Evolutionary conservation across 192 early-diverging fungal genomes (phyloP).

Genomic region (Coemansia sp.): DNA sequence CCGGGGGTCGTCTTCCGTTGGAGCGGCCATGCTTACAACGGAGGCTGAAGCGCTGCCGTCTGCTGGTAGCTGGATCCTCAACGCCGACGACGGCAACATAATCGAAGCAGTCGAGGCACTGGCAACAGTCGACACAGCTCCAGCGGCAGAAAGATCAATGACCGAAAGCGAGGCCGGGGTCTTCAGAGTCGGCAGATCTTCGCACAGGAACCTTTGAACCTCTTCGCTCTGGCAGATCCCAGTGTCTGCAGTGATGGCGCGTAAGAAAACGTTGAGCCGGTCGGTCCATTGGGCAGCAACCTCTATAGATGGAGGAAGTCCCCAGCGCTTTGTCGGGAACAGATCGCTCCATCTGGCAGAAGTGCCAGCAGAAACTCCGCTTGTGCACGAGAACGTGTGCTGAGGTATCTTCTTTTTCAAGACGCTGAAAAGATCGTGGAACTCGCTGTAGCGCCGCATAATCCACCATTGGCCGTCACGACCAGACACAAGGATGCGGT

Average conservation of each 20-base stretch:
- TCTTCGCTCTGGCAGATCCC: conserved; percentile 43
- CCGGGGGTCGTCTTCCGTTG: conserved; percentile 28
- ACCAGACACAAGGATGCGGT: conserved; percentile 51
- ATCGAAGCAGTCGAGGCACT: conserved; percentile 1
- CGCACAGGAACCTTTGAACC: conserved; percentile 46
- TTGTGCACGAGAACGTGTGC: conserved; percentile 12
- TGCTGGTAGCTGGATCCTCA: conserved; percentile 33
- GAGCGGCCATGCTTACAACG: conserved; percentile 10
- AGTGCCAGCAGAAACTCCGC: not conserved
- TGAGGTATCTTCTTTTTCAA: conserved; percentile 36
- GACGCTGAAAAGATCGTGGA: conserved; percentile 36
- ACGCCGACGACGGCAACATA: conserved; percentile 4
- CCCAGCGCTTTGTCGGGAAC: conserved; percentile 49
- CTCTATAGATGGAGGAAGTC: conserved; percentile 33
- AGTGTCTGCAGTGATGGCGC: conserved; percentile 41
- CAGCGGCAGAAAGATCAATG: not conserved
- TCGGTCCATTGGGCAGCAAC: conserved; percentile 44
- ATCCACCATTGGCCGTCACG: conserved; percentile 51
- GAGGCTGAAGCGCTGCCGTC: conserved; percentile 1
- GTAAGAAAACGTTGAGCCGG: conserved; percentile 48
- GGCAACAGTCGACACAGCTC: conserved; percentile 15
- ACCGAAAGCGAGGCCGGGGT: conserved; percentile 8
- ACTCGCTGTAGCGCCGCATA: conserved; percentile 49
- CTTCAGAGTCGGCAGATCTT: conserved; percentile 7
- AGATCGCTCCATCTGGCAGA: conserved; percentile 30